Base-by-base conservation (phyloP, 1,139 yeast genomes). In the Pichia norvegensis region DNA sequence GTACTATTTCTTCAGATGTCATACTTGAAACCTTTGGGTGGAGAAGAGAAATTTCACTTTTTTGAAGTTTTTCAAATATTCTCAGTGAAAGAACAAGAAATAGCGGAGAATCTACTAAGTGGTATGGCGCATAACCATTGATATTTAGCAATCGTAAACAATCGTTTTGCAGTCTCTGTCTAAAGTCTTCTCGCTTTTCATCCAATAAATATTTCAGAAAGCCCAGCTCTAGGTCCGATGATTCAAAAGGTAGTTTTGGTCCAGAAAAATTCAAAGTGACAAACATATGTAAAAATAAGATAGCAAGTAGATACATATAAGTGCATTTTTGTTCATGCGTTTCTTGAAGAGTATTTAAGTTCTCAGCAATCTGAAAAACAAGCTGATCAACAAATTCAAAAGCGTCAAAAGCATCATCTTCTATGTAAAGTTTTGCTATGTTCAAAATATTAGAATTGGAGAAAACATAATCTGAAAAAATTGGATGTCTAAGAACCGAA, bases 251-350 rank as follows among this genome's bases (percentile, higher is more conserved):
- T 0, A 79, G 60, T 23, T 73, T 72, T 2, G 97, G 97, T 4
- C 97, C 97, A 0, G 96, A 86, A 60, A 74, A 85, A 61, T 90
- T 90, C 45, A 76, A 66, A 60, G 87, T 95, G 21, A 85, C 67
- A 59, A 84, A 90, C 1, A 76, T 62, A 58, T 87, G 88, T 35
- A 87, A 67, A 4, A 79, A 66, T 1, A 83, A 72, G 46, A 82
- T 68, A 4, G 84, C 85, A 36, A 69, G 44, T 1, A 70, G 42
- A 37, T 55, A 37, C 23, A 42, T 29, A 23, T 45, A 39, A 2
- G 52, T 36, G 39, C 40, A 38, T 22, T 42, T 41, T n/a, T 39
- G 42, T 23, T 44, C 49, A 8, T 38, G n/a, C 16, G 47, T 21
- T 4, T 35, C 17, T 2, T 27, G 33, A n/a, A 17, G 8, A 27